These are phyloP conservation scores for Stevia rebaudiana DNA, from an alignment of 140 eudicot genomes.

Conservation along the genomic window DNA sequence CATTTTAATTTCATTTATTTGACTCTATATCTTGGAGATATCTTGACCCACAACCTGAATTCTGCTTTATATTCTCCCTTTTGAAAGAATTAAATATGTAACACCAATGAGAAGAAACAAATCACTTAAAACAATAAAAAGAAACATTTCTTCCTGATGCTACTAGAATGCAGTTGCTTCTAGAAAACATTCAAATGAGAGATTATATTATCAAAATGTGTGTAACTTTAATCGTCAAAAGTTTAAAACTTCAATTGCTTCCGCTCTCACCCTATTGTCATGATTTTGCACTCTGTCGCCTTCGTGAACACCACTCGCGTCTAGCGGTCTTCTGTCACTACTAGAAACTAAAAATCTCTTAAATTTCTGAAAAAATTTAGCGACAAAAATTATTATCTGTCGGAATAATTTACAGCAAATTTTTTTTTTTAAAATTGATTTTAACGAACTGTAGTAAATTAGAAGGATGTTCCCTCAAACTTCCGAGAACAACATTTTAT, in stretches of 20 bases:
- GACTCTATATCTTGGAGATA: neutral
- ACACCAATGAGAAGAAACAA: constrained; percentile 2
- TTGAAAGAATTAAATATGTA: neutral
- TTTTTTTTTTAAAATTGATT: too few relatives aligned
- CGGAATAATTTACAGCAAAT: too few relatives aligned
- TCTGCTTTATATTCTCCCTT: neutral
- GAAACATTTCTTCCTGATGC: neutral
- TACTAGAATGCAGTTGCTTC: neutral
- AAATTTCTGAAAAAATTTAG: too few relatives aligned
- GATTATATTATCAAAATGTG: neutral
- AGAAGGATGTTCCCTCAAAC: too few relatives aligned
- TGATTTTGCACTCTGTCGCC: too few relatives aligned
- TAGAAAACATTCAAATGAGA: neutral
- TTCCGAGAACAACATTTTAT: too few relatives aligned
- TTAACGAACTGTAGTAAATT: too few relatives aligned
- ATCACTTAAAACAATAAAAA: neutral
- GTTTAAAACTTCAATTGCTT: neutral
- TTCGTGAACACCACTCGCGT: too few relatives aligned
- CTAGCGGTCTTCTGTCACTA: too few relatives aligned
- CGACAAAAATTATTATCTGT: too few relatives aligned
- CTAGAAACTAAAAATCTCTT: too few relatives aligned
- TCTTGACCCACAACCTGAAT: neutral
- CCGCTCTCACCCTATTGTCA: too few relatives aligned
- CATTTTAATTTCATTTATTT: neutral
- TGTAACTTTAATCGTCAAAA: neutral